Base-by-base conservation (phyloP, 257 asterid genomes). In the Solanum verrucosum region DNA sequence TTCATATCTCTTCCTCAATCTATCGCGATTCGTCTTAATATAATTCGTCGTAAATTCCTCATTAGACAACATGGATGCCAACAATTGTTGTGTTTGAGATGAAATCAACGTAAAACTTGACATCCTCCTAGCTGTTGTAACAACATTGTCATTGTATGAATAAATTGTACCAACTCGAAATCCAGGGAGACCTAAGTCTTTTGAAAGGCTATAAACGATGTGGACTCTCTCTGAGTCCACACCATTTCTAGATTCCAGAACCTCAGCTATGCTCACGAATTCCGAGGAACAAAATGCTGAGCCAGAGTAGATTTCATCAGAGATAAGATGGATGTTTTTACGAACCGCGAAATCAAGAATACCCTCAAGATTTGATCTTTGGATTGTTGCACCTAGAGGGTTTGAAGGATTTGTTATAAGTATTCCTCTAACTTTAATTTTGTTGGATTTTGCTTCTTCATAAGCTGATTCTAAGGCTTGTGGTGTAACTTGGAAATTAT, bases 301-400 rank as follows among this genome's bases (percentile, higher is more conserved):
- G 3, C 94, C 94, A 4, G 94, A 92, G 31, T 92, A 92, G 89
- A 92, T 92, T 83, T 92, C 94, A 67, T 92, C 94, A 0, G 93
- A 91, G 29, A 92, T 89, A 21, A 92, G 93, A 34, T 92, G 94
- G 70, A 92, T 92, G 29, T 91, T 89, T 84, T 91, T 91, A 3
- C 37, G 60, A 0, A 89, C 78, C 2, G 42, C 92, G 44, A 91
- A 92, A 35, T 92, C 93, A 1, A 91, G 90, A 60, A 91, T 88
- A 14, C 71, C 85, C 77, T 89, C 91, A 6, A 91, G 88, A 79
- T 84, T 70, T 1, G 88, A 25, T 6, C 91, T 87, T n/a, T 87
- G 91, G 14, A 91, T 88, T 10, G 94, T 92, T 25, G 93, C 91
- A 4, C 94, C 94, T 29, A 92, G 13, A 29, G 94, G 94, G 37